phyloP scores from a whole-genome alignment of 2,329 filamentous ascomycete genomes.

The Ramularia collo-cygni region DNA sequence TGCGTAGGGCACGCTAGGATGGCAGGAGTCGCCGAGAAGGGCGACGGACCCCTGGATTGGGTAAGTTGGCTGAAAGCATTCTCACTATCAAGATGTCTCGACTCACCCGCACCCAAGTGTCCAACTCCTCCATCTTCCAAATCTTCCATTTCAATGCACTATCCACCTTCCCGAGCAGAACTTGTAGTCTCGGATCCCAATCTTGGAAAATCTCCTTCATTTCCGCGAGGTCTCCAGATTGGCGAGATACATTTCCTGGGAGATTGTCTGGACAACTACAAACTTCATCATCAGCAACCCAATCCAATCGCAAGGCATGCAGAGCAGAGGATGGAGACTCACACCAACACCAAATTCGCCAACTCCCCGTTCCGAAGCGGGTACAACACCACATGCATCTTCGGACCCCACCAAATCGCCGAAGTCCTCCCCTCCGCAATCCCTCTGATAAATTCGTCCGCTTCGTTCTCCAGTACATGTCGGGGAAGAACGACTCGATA shows the following conservation, averaged over 20 bases:
- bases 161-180: slow-evolving; percentile 43
- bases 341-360: slow-evolving; percentile 57
- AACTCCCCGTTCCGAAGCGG: slow-evolving; percentile 49
- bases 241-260: slow-evolving; percentile 44
- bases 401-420: slow-evolving; percentile 54
- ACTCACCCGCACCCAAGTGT: slow-evolving; percentile 3
- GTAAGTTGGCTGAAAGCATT: too few relatives aligned
- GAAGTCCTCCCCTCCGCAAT: slow-evolving; percentile 14
- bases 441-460: slow-evolving; percentile 3
- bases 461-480: slow-evolving; percentile 38
- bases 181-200: slow-evolving; percentile 54
- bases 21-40: slow-evolving; percentile 50
- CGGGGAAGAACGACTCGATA: slow-evolving; percentile 52
- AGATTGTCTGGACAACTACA: slow-evolving; percentile 51
- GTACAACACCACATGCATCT: slow-evolving; percentile 55
- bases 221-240: slow-evolving; percentile 49
- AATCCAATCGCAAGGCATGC: too few relatives aligned
- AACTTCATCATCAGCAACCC: too few relatives aligned
- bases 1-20: slow-evolving; percentile 56
- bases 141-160: slow-evolving; percentile 62
- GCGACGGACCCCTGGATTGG: slow-evolving; percentile 4
- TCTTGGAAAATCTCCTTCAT: slow-evolving; percentile 51
- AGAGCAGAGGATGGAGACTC: too few relatives aligned
- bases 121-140: slow-evolving; percentile 9
- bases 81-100: too few relatives aligned